phyloP scores from a whole-genome alignment of 441 rosid genomes.

The Adansonia rubrostipa region DNA sequence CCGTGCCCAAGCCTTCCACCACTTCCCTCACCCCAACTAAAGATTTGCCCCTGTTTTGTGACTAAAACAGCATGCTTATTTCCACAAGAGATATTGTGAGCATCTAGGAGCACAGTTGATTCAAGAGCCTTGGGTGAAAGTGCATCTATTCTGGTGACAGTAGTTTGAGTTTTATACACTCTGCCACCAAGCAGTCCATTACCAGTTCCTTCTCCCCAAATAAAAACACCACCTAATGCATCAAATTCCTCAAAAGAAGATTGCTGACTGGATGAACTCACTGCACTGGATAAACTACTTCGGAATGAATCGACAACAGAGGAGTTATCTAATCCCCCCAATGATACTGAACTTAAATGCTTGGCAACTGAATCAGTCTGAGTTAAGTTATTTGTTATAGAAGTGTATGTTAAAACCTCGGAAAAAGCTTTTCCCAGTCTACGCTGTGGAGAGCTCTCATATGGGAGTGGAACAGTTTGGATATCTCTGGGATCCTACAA shows the following conservation, averaged over 20 bases:
- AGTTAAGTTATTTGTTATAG: constrained; percentile 45
- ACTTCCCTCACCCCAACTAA: constrained; percentile 73
- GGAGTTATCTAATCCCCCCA: constrained; percentile 41
- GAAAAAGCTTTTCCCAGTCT: constrained; percentile 59
- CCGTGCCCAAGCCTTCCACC: constrained; percentile 78
- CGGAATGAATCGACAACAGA: constrained; percentile 41
- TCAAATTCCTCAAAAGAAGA: not conserved
- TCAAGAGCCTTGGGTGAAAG: constrained; percentile 51
- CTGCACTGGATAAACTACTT: constrained; percentile 32
- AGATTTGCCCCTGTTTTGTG: constrained; percentile 65
- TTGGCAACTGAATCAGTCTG: constrained; percentile 43
- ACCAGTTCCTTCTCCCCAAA: constrained; percentile 4
- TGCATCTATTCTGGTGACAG: constrained; percentile 34
- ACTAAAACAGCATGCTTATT: constrained; percentile 60
- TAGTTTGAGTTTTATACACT: constrained; percentile 16
- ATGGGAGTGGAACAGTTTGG: constrained; percentile 36
- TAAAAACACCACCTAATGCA: not conserved
- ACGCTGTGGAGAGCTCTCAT: constrained; percentile 39
- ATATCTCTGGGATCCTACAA: constrained; percentile 46
- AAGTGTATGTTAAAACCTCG: constrained; percentile 54
- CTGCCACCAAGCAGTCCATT: not conserved
- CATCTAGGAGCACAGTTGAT: constrained; percentile 56
- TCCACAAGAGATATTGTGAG: constrained; percentile 60
- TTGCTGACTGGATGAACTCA: not conserved
- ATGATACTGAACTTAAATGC: constrained; percentile 34